Conservation (phyloP, 2,329 filamentous ascomycete species). For the Epichloe baconii region DNA sequence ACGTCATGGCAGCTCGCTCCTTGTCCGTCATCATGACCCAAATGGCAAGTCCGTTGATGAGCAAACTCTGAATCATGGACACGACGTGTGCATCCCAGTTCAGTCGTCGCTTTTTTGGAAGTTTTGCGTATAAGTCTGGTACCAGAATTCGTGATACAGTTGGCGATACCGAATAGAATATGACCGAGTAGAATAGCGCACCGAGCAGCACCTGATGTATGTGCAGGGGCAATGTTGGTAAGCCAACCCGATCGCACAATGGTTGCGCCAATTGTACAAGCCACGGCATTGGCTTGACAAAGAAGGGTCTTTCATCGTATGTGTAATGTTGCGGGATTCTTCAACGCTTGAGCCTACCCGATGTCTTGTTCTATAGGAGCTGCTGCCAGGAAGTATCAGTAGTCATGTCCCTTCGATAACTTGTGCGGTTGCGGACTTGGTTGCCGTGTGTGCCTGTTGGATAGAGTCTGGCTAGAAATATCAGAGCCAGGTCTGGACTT, state of each 20-base stretch:
- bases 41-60: conserved; percentile 61
- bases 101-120: conserved; percentile 46
- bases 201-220: conserved; percentile 62
- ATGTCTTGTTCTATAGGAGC: background rate
- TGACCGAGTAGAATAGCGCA: conserved; percentile 53
- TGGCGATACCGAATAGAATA: conserved; percentile 56
- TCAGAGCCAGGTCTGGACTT: no score
- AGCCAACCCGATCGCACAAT: conserved; percentile 44
- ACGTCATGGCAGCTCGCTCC: conserved; percentile 53
- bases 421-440: background rate
- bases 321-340: background rate
- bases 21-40: conserved; percentile 59
- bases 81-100: conserved; percentile 85
- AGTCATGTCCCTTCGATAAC: background rate
- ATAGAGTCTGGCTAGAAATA: no score
- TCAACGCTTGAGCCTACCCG: background rate
- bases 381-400: background rate
- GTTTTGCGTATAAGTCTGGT: conserved; percentile 50
- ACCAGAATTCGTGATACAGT: conserved; percentile 48
- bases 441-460: no score
- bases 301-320: conserved; percentile 59
- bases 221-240: conserved; percentile 60
- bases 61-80: conserved; percentile 61
- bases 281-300: conserved; percentile 46
- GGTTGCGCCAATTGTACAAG: conserved; percentile 46